These are phyloP conservation scores for Xanthoceras sorbifolium DNA, from an alignment of 345 rosid species.

Conservation along the genomic window DNA sequence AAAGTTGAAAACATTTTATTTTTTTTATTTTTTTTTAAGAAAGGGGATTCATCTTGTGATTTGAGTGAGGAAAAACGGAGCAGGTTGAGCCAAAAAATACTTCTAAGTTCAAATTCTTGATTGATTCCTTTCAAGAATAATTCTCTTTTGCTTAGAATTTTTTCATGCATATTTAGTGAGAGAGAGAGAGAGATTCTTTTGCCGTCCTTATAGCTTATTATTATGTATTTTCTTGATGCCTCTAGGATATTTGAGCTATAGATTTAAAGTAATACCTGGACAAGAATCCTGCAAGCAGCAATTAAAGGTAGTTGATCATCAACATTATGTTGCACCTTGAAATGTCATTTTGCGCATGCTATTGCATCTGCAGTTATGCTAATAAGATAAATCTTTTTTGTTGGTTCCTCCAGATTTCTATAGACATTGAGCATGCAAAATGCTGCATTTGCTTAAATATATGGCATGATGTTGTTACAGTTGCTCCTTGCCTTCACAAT, in stretches of 20 bases:
- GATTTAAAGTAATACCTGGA: constrained; percentile 64
- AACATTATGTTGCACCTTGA: constrained; percentile 8
- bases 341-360: background rate
- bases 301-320: constrained; percentile 49
- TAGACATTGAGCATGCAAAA: constrained; percentile 76
- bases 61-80: too few species aligned
- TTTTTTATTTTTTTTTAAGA: too few species aligned
- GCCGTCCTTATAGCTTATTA: background rate
- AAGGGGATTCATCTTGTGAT: too few species aligned
- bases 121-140: too few species aligned
- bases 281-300: constrained; percentile 43
- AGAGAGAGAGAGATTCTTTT: background rate
- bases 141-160: too few species aligned
- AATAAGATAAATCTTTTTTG: constrained; percentile 3
- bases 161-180: too few species aligned
- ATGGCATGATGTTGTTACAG: constrained; percentile 93
- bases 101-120: too few species aligned
- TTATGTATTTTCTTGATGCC: constrained; percentile 5
- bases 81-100: too few species aligned
- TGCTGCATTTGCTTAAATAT: constrained; percentile 91
- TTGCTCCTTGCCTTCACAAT: constrained; percentile 94
- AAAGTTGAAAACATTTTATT: too few species aligned
- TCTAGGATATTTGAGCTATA: constrained; percentile 66
- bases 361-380: constrained; percentile 15
- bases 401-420: constrained; percentile 50